These are phyloP conservation scores for Penicillium samsonianum DNA, from an alignment of 495 filamentous ascomycete genomes.

Conservation along the genomic window DNA sequence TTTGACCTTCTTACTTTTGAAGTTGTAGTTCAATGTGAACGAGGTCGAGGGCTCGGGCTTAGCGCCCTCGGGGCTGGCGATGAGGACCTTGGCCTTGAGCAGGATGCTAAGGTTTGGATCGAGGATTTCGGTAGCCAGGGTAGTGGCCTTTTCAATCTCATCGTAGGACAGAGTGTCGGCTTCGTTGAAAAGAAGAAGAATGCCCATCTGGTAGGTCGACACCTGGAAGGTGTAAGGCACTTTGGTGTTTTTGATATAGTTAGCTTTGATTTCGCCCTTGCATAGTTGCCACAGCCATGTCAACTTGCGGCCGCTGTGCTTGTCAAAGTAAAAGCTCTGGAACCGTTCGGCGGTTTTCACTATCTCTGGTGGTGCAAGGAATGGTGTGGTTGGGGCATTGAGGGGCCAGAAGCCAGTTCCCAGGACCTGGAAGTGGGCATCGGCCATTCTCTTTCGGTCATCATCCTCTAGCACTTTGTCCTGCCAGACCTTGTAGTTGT, in stretches of 20 bases:
- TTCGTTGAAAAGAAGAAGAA: conserved; percentile 95
- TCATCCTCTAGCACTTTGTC: conserved; percentile 62
- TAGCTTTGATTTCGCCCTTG: conserved; percentile 94
- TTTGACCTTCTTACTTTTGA: conserved; percentile 96
- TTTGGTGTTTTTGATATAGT: conserved; percentile 85
- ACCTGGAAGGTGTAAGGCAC: conserved; percentile 97
- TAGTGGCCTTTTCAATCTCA: conserved; percentile 79
- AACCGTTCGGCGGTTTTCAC: conserved; percentile 86
- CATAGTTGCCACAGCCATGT: conserved; percentile 98
- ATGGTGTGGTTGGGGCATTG: conserved; percentile 76
- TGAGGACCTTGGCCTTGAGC: conserved; percentile 86
- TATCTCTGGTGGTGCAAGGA: conserved; percentile 83
- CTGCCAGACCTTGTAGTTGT: conserved; percentile 73
- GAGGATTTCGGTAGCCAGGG: conserved; percentile 73
- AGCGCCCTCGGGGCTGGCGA: conserved; percentile 63
- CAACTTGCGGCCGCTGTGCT: conserved; percentile 93
- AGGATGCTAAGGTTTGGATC: conserved; percentile 83
- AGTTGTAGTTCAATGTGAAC: conserved; percentile 85
- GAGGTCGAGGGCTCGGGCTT: conserved; percentile 75
- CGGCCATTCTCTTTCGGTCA: conserved; percentile 61
- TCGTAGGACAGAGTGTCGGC: conserved; percentile 81
- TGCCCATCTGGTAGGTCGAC: conserved; percentile 95
- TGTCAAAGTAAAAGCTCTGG: conserved; percentile 86
- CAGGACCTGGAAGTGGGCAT: conserved; percentile 82
- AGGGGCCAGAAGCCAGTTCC: conserved; percentile 99